Conservation (phyloP, 495 filamentous ascomycete species). For the Filosporella fistucella region DNA sequence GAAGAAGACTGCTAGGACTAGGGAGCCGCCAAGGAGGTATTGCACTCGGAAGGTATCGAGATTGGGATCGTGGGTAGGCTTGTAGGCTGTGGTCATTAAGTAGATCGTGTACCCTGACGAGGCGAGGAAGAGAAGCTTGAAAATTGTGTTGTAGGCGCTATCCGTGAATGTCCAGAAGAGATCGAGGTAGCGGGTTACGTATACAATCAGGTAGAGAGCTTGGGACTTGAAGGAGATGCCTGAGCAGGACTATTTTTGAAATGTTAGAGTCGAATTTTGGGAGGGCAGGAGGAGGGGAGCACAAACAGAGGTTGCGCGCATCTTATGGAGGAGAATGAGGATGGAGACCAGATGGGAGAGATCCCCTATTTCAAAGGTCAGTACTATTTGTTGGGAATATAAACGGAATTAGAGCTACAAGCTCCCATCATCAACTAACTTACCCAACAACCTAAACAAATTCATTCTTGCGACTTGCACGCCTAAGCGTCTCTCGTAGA, state of each 20-base stretch:
- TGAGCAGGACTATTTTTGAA: conserved; percentile 74
- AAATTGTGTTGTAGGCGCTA: conserved; percentile 83
- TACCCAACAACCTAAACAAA: conserved; percentile 83
- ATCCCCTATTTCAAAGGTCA: conserved; percentile 56
- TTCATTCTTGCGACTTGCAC: conserved; percentile 56
- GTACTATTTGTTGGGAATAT: neutral
- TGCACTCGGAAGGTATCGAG: conserved; percentile 94
- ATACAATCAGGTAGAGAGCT: conserved; percentile 87
- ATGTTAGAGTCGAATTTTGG: conserved; percentile 6
- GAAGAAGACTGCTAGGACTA: conserved; percentile 73
- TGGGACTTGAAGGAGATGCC: conserved; percentile 99
- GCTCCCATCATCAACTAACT: neutral
- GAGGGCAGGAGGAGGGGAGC: neutral
- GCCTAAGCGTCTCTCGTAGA: conserved; percentile 9
- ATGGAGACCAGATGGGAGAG: conserved; percentile 94
- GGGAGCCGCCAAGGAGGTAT: conserved; percentile 79
- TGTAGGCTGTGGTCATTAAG: conserved; percentile 93
- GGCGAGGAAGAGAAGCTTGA: conserved; percentile 92
- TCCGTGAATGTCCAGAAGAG: conserved; percentile 80
- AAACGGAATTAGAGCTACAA: neutral
- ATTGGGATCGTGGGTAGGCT: conserved; percentile 92
- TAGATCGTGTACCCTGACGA: conserved; percentile 92
- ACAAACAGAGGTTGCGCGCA: conserved; percentile 81
- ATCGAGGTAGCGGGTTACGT: conserved; percentile 83
- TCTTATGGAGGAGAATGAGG: conserved; percentile 92